Evolutionary conservation across 176 grass and related monocot genomes (phyloP).

Genomic region (Aegilops sharonensis): DNA sequence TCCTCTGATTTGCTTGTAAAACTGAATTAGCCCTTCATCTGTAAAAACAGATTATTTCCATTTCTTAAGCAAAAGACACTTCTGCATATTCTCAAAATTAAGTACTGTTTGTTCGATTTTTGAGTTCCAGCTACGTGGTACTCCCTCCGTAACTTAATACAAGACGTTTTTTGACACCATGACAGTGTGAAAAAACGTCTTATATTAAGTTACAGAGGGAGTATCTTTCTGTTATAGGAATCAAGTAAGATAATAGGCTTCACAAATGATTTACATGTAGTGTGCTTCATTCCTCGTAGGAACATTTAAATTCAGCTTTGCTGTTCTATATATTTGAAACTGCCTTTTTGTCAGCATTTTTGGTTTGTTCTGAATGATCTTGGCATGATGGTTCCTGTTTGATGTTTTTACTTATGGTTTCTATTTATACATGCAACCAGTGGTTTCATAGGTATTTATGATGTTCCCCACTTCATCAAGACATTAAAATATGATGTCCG

Average conservation of each 20-base stretch:
- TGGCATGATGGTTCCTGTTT: background rate
- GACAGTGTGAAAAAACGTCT: no score
- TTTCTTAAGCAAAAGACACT: background rate
- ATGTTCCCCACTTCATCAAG: slow-evolving; percentile 90
- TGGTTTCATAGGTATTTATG: slow-evolving; percentile 97
- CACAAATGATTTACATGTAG: slow-evolving; percentile 6
- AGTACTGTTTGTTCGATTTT: background rate
- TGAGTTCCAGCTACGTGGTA: background rate
- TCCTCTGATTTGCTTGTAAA: background rate
- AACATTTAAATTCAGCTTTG: background rate
- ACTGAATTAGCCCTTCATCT: background rate
- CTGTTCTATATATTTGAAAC: background rate
- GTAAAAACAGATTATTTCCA: background rate
- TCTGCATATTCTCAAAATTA: background rate
- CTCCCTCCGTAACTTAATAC: no score
- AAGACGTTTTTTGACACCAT: no score
- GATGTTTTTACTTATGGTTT: slow-evolving; percentile 29
- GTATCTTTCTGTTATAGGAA: background rate
- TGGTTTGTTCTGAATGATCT: slow-evolving; percentile 20
- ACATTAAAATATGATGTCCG: slow-evolving; percentile 75
- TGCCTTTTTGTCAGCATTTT: background rate
- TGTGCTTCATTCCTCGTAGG: background rate
- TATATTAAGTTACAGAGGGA: no score
- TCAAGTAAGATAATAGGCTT: background rate
- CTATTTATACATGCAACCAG: slow-evolving; percentile 51